Base-by-base conservation (phyloP, 2,329 filamentous ascomycete genomes). In the Pseudocercospora eumusae region DNA sequence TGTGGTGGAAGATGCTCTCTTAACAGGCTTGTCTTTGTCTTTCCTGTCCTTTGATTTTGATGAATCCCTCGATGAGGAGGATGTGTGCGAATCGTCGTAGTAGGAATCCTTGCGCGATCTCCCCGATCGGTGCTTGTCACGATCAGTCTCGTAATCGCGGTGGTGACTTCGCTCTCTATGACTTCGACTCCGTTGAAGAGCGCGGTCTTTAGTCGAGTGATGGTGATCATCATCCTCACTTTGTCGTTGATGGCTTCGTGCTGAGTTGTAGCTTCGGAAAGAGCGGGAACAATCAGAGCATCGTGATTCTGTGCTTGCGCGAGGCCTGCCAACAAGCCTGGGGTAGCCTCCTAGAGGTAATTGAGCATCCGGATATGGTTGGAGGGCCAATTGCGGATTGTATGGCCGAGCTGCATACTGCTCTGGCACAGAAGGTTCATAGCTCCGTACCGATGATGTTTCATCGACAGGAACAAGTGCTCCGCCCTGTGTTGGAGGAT, bases 341-440 rank as follows among this genome's bases (percentile, higher is more conserved):
- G 57, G 54, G 25, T 60, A 55, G 8, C 50, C 61, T 20, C 58
- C 61, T 18, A 63, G 59, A n/a, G 61, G 57, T 4, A 60, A 18
- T 20, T 44, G 59, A 36, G 53, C 25, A 13, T 55, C 57, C 1
- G 57, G 40, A 31, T 27, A n/a, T 8, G 47, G 21, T 28, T 52
- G 47, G 15, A 52, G 47, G 8, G 47, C 47, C 23, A 52, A 9
- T 28, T 52, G 47, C 15, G 47, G 47, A 28, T 52, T 52, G 47
- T 25, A 28, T 15, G 47, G 47, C 8, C 47, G 47, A 52, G 23
- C 47, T 25, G 47, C 47, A 6, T 52, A 52, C 15, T 52, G 47
- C n/a, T 52, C 47, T 18, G 47, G 47, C 11, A 52, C 47, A 10
- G 47, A 52, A 27, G 47, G 47, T 15, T 52, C 47, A 18, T 52